These are phyloP conservation scores for Aspergillus brasiliensis DNA, from an alignment of 2,329 filamentous ascomycete species.

Conservation along the genomic window DNA sequence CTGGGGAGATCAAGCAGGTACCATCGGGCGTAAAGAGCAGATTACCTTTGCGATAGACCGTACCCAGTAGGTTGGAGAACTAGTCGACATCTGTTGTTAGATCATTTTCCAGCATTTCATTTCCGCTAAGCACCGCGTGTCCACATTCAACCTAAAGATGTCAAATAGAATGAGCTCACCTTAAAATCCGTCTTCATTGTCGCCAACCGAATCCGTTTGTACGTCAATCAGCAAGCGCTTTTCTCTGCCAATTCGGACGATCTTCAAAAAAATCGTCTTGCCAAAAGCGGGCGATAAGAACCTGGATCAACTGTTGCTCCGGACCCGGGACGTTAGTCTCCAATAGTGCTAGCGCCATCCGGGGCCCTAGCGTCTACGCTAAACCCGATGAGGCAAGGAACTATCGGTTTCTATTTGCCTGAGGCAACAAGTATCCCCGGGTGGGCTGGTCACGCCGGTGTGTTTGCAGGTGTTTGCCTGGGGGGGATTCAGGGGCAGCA, in stretches of 20 bases:
- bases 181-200: conserved; percentile 99
- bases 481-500: conserved; percentile 37
- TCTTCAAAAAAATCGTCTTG: conserved; percentile 24
- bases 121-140: neutral
- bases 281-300: conserved; percentile 30
- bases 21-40: conserved; percentile 96
- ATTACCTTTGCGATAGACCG: conserved; percentile 97
- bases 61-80: conserved; percentile 98
- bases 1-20: conserved; percentile 90
- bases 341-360: conserved; percentile 31
- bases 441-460: conserved; percentile 14
- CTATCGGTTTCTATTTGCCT: neutral
- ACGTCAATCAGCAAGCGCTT: conserved; percentile 24
- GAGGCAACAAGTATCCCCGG: neutral
- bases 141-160: neutral
- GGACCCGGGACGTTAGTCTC: conserved; percentile 27
- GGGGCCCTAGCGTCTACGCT: conserved; percentile 19
- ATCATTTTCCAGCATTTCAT: neutral
- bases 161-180: conserved; percentile 53
- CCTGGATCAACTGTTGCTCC: conserved; percentile 30
- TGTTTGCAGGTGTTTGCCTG: conserved; percentile 19
- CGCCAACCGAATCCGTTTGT: conserved; percentile 14
- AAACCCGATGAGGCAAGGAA: neutral
- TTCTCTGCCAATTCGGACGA: conserved; percentile 2
- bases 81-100: conserved; percentile 40